Evolutionary conservation across 2,329 filamentous ascomycete species (phyloP), one percentile per base, ranked within the genome.

Genomic region (Dactylonectria estremocensis): DNA sequence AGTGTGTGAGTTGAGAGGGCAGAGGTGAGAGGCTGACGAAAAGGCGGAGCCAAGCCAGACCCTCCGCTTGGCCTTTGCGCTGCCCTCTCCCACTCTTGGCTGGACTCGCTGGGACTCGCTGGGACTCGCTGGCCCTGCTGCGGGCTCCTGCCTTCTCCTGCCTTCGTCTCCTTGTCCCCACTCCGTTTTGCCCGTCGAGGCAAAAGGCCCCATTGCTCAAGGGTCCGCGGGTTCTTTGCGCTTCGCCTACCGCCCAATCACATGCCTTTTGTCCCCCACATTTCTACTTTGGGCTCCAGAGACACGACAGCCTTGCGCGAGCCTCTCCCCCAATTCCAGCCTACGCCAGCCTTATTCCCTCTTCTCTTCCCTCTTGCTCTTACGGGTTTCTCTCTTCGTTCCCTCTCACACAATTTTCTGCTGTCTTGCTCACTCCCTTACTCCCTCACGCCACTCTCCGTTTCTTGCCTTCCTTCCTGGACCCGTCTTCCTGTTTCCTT

Each of bases 191-290:
- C 58, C 57, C 45, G 33, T 63, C 64, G 43, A 67, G 43, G 54
- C 52, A 58, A 62, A 43, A 61, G 64, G 60, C 63, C 68, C 70
- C 61, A 61, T 67, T 49, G 54, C 37, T 55, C 55, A 66, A 66
- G 57, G 52, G 52, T 57, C 57, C 59, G 55, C 50, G 61, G 55
- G 56, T 28, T 50, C 50, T 58, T 49, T 64, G 65, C 46, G 49
- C 61, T 65, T 77, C 72, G 73, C 70, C 76, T 76, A 75, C 59
- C 45, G 33, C 37, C 77, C 77, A 79, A 79, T 79, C 54, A 69
- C 33, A 58, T 24, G 31, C 43, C 10, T 16, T 16, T 46, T 10
- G 8, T 57, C 64, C 74, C 66, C 73, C 73, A 73, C 69, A 68
- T 50, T 55, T 58, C 64, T 68, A 69, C 63, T 55, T 50, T 48